A percentile compares a stretch with the other conserved stretches of the same genome.
Evolutionary conservation across 2,329 filamentous ascomycete species (phyloP).

Genomic region (Ambrosiella xylebori): DNA sequence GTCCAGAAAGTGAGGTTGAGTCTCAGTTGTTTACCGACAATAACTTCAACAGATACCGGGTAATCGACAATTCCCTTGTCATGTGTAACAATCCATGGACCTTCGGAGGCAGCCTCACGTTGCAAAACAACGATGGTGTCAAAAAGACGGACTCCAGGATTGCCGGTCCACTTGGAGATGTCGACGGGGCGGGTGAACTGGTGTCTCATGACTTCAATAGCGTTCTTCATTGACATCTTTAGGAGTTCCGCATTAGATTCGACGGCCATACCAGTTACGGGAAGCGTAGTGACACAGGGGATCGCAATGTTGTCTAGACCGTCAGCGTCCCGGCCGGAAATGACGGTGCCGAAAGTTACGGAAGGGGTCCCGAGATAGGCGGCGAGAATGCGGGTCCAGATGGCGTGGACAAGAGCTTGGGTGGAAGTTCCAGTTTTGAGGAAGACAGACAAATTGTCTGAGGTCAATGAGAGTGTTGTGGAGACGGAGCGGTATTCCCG

Average conservation of each 20-base stretch:
- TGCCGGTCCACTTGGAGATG: constrained; percentile 56
- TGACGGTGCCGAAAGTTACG: constrained; percentile 62
- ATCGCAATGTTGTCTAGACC: constrained; percentile 45
- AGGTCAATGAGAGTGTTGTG: constrained; percentile 16
- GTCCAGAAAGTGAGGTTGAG: constrained; percentile 50
- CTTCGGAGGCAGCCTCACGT: constrained; percentile 26
- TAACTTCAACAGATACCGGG: constrained; percentile 62
- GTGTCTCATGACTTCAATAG: constrained; percentile 45
- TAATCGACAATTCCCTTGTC: constrained; percentile 63
- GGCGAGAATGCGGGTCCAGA: constrained; percentile 60
- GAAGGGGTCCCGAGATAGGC: constrained; percentile 58
- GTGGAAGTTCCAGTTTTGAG: constrained; percentile 42
- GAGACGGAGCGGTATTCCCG: constrained; percentile 18
- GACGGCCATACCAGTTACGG: constrained; percentile 32
- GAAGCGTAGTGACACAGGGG: constrained; percentile 69
- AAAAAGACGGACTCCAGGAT: constrained; percentile 50
- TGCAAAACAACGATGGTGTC: constrained; percentile 80
- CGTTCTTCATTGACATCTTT: constrained; percentile 45
- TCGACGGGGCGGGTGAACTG: constrained; percentile 55
- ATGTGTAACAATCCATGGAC: constrained; percentile 41
- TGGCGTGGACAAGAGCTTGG: constrained; percentile 57
- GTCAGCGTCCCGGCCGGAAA: constrained; percentile 55
- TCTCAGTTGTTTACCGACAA: constrained; percentile 36
- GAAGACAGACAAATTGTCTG: neutral
- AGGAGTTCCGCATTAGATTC: constrained; percentile 41